Evolutionary conservation across 2,329 filamentous ascomycete genomes (phyloP).

Genomic region (Fusarium decemcellulare): DNA sequence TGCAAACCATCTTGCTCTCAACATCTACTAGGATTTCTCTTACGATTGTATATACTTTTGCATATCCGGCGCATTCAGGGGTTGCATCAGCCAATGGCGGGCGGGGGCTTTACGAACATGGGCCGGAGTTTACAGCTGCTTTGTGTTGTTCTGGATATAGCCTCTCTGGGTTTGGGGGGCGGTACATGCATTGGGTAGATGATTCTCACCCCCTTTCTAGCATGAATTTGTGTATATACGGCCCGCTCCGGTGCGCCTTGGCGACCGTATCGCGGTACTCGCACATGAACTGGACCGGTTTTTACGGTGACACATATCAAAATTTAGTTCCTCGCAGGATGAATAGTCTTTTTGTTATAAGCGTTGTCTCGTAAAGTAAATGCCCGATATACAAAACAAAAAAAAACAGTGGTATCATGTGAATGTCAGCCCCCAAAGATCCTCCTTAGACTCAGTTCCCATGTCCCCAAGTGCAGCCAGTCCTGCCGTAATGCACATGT

Average conservation of each 20-base stretch:
- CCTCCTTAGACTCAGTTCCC: slow-evolving; percentile 2
- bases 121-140: slow-evolving; percentile 42
- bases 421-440: slow-evolving; percentile 7
- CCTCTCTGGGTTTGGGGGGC: slow-evolving; percentile 12
- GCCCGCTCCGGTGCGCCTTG: slow-evolving; percentile 15
- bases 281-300: slow-evolving; percentile 18
- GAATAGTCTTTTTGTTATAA: slow-evolving; percentile 1
- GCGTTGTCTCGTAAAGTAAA: slow-evolving; percentile 22
- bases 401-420: slow-evolving; percentile 29
- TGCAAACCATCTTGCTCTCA: slow-evolving; percentile 1
- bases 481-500: not conserved
- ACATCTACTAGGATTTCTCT: slow-evolving; percentile 22
- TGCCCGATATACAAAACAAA: slow-evolving; percentile 29
- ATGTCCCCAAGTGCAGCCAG: not conserved
- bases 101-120: slow-evolving; percentile 40
- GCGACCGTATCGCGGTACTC: slow-evolving; percentile 9
- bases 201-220: not conserved
- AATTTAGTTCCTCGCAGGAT: not conserved
- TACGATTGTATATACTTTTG: slow-evolving; percentile 40
- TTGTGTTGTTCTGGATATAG: slow-evolving; percentile 24
- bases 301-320: slow-evolving; percentile 8
- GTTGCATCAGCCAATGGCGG: slow-evolving; percentile 43
- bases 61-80: slow-evolving; percentile 46
- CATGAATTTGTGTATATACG: slow-evolving; percentile 26
- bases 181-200: slow-evolving; percentile 8